Percentiles rank a stretch among this genome's conserved stretches.
These are phyloP conservation scores for Ensete glaucum DNA, from an alignment of 176 grass and related monocot species.

Conservation along the genomic window DNA sequence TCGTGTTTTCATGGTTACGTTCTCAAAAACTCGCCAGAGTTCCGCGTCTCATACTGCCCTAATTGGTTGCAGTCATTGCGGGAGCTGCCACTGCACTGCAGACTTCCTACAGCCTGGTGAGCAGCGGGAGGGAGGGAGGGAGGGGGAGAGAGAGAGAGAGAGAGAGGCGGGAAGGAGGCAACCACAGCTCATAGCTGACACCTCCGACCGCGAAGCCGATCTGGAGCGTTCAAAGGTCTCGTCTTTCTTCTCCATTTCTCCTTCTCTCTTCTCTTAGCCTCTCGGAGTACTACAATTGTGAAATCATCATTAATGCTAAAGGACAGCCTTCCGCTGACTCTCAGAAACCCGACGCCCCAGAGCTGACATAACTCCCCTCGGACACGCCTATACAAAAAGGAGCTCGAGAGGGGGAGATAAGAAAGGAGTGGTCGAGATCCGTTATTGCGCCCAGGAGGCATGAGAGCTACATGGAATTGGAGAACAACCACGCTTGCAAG, in stretches of 20 bases:
- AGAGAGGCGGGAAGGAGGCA: neutral
- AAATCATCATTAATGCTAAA: constrained; percentile 6
- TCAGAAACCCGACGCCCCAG: neutral
- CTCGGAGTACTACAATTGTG: neutral
- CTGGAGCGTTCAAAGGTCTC: neutral
- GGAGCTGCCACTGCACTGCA: neutral
- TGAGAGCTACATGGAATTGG: constrained; percentile 10
- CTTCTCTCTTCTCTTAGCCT: neutral
- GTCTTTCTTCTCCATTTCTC: neutral
- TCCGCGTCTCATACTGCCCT: neutral
- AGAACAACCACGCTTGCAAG: constrained; percentile 6
- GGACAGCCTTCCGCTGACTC: constrained; percentile 6
- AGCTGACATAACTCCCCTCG: neutral
- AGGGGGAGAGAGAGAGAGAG: neutral
- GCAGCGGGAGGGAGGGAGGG: neutral
- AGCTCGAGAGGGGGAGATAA: neutral
- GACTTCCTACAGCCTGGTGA: neutral
- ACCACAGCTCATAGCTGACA: neutral
- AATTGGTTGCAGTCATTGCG: neutral
- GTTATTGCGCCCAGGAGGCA: constrained; percentile 2
- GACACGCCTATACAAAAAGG: neutral
- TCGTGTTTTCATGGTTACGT: neutral
- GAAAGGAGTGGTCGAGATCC: neutral
- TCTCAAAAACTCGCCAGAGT: constrained; percentile 6
- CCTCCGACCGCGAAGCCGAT: neutral